Evolutionary conservation across 1,139 yeast genomes (phyloP).

Genomic region (Blastobotrys indianensis): DNA sequence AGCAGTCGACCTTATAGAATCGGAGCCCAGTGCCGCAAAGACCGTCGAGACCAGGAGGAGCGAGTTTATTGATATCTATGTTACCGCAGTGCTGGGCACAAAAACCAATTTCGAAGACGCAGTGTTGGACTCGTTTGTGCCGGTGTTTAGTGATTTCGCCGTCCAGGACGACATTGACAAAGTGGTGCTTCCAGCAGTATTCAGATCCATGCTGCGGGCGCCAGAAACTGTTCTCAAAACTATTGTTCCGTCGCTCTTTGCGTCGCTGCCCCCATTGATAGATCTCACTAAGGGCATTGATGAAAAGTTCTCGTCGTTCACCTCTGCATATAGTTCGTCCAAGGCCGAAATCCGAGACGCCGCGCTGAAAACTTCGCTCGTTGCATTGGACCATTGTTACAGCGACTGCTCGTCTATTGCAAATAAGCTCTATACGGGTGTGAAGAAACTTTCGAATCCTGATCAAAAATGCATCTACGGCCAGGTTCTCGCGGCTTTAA

Average conservation of each 20-base stretch:
- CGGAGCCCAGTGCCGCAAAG: constrained; percentile 24
- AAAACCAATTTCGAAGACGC: constrained; percentile 22
- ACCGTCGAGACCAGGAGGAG: constrained; percentile 18
- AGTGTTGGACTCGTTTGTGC: constrained; percentile 34
- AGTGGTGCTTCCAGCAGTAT: constrained; percentile 54
- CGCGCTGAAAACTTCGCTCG: constrained; percentile 42
- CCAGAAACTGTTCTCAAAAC: constrained; percentile 64
- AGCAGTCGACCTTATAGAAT: constrained; percentile 24
- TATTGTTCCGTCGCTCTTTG: constrained; percentile 47
- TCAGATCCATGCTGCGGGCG: constrained; percentile 73
- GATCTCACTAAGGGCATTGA: constrained; percentile 41
- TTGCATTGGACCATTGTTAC: constrained; percentile 20
- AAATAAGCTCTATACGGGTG: constrained; percentile 50
- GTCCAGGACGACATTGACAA: constrained; percentile 40
- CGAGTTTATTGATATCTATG: constrained; percentile 25
- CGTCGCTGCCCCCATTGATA: constrained; percentile 33
- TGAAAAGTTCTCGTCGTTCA: constrained; percentile 51
- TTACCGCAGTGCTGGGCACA: constrained; percentile 29
- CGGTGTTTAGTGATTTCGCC: constrained; percentile 42
- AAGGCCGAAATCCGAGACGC: constrained; percentile 58
- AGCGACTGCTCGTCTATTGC: constrained; percentile 33
- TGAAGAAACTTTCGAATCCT: constrained; percentile 49
- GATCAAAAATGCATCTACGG: constrained; percentile 58
- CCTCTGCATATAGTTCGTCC: constrained; percentile 63
- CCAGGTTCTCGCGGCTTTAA: constrained; percentile 32